phyloP scores from a whole-genome alignment of 2,329 filamentous ascomycete species.

The Ceratocystis huliohia region DNA sequence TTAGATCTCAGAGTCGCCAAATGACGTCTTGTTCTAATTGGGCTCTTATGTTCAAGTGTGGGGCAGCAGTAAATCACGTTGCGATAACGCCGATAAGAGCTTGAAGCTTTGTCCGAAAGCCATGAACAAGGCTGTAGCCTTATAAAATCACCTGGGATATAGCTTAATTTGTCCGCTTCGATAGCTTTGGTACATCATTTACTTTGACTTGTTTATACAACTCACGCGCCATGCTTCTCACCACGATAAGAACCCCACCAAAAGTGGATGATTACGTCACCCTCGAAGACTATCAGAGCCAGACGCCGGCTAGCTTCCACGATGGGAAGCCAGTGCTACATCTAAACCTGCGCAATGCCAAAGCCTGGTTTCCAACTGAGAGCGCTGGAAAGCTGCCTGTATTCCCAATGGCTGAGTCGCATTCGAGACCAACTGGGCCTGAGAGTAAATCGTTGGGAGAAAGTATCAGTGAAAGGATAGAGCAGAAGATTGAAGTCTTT shows the following conservation, averaged over 20 bases:
- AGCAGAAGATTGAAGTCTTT: conserved; percentile 43
- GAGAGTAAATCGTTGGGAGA: conserved; percentile 26
- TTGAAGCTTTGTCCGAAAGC: neutral
- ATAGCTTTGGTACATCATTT: neutral
- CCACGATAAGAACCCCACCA: conserved; percentile 46
- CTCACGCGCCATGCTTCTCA: conserved; percentile 29
- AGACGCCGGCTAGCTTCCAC: conserved; percentile 61
- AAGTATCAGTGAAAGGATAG: conserved; percentile 29
- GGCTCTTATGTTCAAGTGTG: neutral
- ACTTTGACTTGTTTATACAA: conserved; percentile 19
- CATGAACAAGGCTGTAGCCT: conserved; percentile 18
- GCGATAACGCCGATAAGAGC: conserved; percentile 23
- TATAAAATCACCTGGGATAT: neutral
- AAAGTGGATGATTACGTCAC: conserved; percentile 47
- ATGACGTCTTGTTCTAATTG: conserved; percentile 17
- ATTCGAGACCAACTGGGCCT: conserved; percentile 28
- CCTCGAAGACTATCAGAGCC: conserved; percentile 55
- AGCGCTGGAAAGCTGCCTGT: conserved; percentile 45
- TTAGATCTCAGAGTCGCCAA: neutral
- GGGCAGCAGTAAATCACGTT: conserved; percentile 20
- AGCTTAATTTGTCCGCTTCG: neutral
- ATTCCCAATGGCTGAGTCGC: conserved; percentile 32
- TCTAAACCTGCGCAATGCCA: conserved; percentile 44
- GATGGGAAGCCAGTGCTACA: conserved; percentile 59
- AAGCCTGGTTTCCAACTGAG: conserved; percentile 43